Evolutionary conservation across 176 grass and related monocot species (phyloP).

Genomic region (Aegilops bicornis): DNA sequence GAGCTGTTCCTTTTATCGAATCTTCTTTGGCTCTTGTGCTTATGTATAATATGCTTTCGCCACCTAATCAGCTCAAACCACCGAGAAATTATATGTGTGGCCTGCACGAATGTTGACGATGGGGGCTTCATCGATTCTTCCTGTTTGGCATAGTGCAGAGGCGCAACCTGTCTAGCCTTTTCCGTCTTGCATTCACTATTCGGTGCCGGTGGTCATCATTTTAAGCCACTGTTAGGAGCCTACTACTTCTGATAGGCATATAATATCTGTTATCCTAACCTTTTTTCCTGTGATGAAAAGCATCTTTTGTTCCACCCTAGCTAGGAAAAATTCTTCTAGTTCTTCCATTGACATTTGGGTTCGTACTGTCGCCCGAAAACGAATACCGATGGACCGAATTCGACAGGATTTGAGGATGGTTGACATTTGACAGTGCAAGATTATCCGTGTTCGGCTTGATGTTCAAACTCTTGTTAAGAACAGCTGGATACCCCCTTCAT

Average conservation of each 20-base stretch:
- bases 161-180: slow-evolving; percentile 7
- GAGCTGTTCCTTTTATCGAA: slow-evolving; percentile 27
- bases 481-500: background rate
- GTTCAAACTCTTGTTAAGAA: background rate
- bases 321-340: background rate
- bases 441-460: background rate
- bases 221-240: slow-evolving; percentile 11
- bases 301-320: background rate
- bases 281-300: background rate
- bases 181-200: slow-evolving; percentile 22
- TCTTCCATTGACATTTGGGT: background rate
- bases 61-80: slow-evolving; percentile 31
- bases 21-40: slow-evolving; percentile 31
- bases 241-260: slow-evolving; percentile 21
- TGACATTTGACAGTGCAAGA: background rate
- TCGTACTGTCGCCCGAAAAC: too few species aligned
- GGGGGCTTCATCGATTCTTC: slow-evolving; percentile 45
- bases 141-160: slow-evolving; percentile 22
- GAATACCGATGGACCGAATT: too few species aligned
- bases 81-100: slow-evolving; percentile 11
- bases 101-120: slow-evolving; percentile 32
- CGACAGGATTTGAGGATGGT: too few species aligned
- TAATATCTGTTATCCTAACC: slow-evolving; percentile 3
- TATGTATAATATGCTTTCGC: slow-evolving; percentile 5
- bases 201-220: background rate